Evolutionary conservation across 2,329 filamentous ascomycete genomes (phyloP).

Genomic region (Fusarium gaditjirri): DNA sequence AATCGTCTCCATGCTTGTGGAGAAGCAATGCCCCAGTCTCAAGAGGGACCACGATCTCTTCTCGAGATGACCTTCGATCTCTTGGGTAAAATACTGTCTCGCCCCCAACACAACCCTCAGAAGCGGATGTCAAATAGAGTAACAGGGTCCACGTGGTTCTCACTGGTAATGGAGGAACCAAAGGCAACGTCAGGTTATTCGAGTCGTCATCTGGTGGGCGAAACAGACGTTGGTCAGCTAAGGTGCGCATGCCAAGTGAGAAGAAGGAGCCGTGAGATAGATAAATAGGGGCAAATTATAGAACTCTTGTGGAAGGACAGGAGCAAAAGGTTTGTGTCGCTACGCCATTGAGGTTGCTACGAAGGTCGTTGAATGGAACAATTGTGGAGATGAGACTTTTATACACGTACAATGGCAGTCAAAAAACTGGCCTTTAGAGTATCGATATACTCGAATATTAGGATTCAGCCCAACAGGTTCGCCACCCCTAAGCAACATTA

Average conservation of each 20-base stretch:
- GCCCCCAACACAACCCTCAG: constrained; percentile 82
- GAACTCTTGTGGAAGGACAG: background rate
- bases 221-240: constrained; percentile 10
- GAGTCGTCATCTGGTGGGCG: constrained; percentile 79
- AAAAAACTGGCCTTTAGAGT: constrained; percentile 88
- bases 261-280: background rate
- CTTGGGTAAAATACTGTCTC: constrained; percentile 93
- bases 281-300: background rate
- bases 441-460: constrained; percentile 91
- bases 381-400: background rate
- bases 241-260: background rate
- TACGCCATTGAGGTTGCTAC: background rate
- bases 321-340: background rate
- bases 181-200: constrained; percentile 72
- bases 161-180: constrained; percentile 46
- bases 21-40: constrained; percentile 88
- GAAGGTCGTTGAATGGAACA: background rate
- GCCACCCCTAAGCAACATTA: constrained; percentile 73
- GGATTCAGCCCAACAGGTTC: constrained; percentile 85
- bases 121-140: constrained; percentile 82
- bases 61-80: constrained; percentile 63
- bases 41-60: constrained; percentile 76
- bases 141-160: constrained; percentile 90
- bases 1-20: constrained; percentile 89
- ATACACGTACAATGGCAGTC: constrained; percentile 82